Base-by-base conservation (phyloP, 2,329 filamentous ascomycete species). In the Paracoccidioides lutzii region DNA sequence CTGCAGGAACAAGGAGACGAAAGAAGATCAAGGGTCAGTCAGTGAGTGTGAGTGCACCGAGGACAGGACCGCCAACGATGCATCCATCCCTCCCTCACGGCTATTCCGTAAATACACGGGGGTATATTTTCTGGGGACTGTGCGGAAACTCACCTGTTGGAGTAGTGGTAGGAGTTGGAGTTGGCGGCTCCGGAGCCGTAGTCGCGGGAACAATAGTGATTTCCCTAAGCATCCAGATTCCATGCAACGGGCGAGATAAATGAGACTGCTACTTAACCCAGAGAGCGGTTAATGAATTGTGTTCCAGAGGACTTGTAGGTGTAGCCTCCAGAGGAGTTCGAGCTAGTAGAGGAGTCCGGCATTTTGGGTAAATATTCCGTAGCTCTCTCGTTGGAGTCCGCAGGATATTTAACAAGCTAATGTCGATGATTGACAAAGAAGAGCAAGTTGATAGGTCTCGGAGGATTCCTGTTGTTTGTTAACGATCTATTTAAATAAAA, bases 121-220 rank as follows among this genome's bases (percentile, higher is more conserved):
- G 22, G 22, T 22, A 1, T 22, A 1, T 22, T 22, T 1, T 15
- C 7, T 22, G 35, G n/a, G n/a, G 9, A n/a, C 22, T 50, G 15
- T 45, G 12, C 52, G 52, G 35, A 28, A 67, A 10, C 76, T 60
- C 65, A 81, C 78, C 57, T 65, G 74, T 87, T 87, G 53, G 81
- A 85, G 66, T 86, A 87, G 66, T 87, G 83, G 59, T 69, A 71
- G 42, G 64, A 60, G 71, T 85, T 85, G 35, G 71, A 69, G 67
- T 83, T 82, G 52, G 75, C 60, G 6, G 77, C 80, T 52, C 69
- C 63, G 59, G 74, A 75, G 59, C 81, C 81, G 61, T 85, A 85
- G 70, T 83, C 80, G 38, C 83, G 81, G 46, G 77, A 69, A 69
- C 82, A 84, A 64, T 81, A 87, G 71, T 82, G 79, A 70, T 87